These are phyloP conservation scores for Wickerhamomyces chaumierensis DNA, from an alignment of 805 yeast species.

Conservation along the genomic window DNA sequence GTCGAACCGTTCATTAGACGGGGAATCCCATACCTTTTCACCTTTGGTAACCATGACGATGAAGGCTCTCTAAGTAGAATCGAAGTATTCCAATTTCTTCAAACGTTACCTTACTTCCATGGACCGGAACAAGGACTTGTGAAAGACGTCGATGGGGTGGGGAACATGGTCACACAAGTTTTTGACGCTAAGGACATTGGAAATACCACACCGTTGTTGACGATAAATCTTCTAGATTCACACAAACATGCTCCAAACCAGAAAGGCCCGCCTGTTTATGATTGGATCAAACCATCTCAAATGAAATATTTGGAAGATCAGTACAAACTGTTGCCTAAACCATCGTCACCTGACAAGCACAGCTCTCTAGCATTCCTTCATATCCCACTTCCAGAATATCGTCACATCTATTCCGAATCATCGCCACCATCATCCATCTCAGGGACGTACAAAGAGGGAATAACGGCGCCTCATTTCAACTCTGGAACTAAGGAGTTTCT, in stretches of 20 bases:
- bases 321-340: constrained; percentile 20
- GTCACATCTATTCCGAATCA: constrained; percentile 23
- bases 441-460: constrained; percentile 61
- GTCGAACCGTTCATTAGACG: constrained; percentile 55
- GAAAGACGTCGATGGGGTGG: constrained; percentile 58
- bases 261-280: constrained; percentile 69
- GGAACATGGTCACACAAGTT: constrained; percentile 60
- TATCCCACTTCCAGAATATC: constrained; percentile 83
- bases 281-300: constrained; percentile 70
- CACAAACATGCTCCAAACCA: constrained; percentile 65
- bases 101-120: constrained; percentile 45
- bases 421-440: constrained; percentile 30
- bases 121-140: constrained; percentile 38
- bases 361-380: constrained; percentile 88
- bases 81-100: constrained; percentile 46
- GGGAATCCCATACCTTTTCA: constrained; percentile 72
- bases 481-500: constrained; percentile 53
- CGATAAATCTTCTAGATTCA: constrained; percentile 72
- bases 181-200: too few species aligned
- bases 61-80: constrained; percentile 60
- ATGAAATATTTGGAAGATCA: constrained; percentile 38
- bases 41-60: constrained; percentile 91
- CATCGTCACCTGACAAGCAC: constrained; percentile 22
- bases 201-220: constrained; percentile 36
- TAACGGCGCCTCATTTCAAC: constrained; percentile 68